These are phyloP conservation scores for Phalaenopsis aphrodite DNA, from an alignment of 106 monocot genomes.

Conservation along the genomic window DNA sequence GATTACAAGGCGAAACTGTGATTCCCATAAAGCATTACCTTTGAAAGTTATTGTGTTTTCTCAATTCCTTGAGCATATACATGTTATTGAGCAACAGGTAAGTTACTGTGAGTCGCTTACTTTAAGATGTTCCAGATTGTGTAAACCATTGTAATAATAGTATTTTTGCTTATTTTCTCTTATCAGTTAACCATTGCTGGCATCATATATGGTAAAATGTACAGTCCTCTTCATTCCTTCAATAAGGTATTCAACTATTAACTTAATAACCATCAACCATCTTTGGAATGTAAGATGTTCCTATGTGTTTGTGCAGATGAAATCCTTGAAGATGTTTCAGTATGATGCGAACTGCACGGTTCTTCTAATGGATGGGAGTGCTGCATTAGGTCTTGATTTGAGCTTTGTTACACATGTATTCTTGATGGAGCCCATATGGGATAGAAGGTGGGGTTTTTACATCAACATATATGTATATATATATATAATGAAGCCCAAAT, in stretches of 20 bases:
- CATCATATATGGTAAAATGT: constrained; percentile 73
- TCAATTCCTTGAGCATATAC: constrained; percentile 97
- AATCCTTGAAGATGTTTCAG: constrained; percentile 69
- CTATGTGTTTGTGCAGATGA: constrained; percentile 41
- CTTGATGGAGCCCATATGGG: constrained; percentile 99
- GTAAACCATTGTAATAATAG: not conserved
- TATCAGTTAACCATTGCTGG: constrained; percentile 68
- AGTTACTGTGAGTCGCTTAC: not conserved
- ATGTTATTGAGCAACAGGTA: constrained; percentile 98
- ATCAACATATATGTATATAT: not conserved
- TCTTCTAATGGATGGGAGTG: constrained; percentile 98
- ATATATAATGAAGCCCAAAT: not conserved
- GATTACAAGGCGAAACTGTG: constrained; percentile 5
- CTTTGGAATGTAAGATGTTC: not conserved
- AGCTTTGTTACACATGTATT: constrained; percentile 95
- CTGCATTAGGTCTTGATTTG: constrained; percentile 91
- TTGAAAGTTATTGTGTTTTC: constrained; percentile 96
- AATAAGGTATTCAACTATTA: constrained; percentile 53
- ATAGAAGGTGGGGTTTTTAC: constrained; percentile 55
- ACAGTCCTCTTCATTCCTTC: constrained; percentile 75
- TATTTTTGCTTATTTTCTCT: constrained; percentile 9
- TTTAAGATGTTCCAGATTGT: not conserved
- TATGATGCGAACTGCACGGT: constrained; percentile 68
- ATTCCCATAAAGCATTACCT: constrained; percentile 20
- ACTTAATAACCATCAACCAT: not conserved